Evolutionary conservation across 2,329 filamentous ascomycete genomes (phyloP), one percentile per base, ranked within the genome.

Genomic region (Myriangium duriaei): DNA sequence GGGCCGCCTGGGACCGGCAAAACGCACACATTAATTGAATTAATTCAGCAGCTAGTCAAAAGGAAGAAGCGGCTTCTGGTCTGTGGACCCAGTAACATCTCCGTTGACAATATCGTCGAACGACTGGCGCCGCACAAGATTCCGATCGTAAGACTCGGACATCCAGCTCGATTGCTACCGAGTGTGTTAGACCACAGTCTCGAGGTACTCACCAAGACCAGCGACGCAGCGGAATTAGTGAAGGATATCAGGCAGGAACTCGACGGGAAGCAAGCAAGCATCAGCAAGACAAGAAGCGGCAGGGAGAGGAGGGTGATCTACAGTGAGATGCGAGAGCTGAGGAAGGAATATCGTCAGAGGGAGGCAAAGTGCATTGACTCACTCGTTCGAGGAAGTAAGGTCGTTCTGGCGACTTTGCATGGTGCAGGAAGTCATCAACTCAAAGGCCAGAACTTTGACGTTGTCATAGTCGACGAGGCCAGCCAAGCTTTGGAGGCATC

Each of bases 31-130:
- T 64, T 98, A 28, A 88, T 98, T 42, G 91, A 98, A 58, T 68
- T 98, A 10, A 93, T 98, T 43, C 68, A 92, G n/a, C 91, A 98
- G 54, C 65, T 96, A 49, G 67, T 92, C 39, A 79, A 78, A 53
- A 73, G 74, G 15, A 72, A 76, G 21, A 70, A 79, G 38, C 75
- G 86, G 1, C 68, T 96, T 9, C 69, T 96, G 2, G 88, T 96
- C n/a, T 96, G 91, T 51, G 91, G 88, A 0, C 91, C 91, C 0
- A 94, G 85, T 18, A 98, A 98, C 56, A 87, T 98, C 49, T 91
- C 85, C 0, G 91, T 98, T 1, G 91, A 98, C 69, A 98, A 98
- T 54, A 93, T 98, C 41, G 87, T 95, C 6, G 91, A 98, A 60
- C 77, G 91, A 5, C 71, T 96, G 2, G 76, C 86, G 2, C 76